phyloP scores from a whole-genome alignment of 495 filamentous ascomycete genomes.

The Copromyces sp. region DNA sequence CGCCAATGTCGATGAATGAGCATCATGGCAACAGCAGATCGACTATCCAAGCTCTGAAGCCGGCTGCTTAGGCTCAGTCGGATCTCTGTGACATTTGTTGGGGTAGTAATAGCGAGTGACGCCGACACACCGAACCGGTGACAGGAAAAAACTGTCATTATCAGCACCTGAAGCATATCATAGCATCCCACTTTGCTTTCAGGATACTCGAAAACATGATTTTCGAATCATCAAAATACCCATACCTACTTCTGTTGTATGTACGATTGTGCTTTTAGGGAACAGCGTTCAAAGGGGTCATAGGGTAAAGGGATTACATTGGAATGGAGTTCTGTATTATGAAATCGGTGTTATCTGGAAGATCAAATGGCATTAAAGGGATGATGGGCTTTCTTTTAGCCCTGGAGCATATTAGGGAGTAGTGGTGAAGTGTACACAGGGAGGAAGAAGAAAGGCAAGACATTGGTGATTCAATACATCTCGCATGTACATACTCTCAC shows the following conservation, averaged over 20 bases:
- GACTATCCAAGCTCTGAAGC: background rate
- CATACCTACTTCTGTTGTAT: slow-evolving; percentile 1
- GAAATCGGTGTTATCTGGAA: background rate
- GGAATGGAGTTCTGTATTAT: background rate
- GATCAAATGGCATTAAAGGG: background rate
- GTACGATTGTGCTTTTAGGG: background rate
- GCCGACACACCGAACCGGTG: background rate
- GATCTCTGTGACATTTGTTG: background rate
- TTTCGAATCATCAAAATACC: background rate
- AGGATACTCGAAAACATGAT: slow-evolving; percentile 14
- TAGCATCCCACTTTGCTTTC: slow-evolving; percentile 12
- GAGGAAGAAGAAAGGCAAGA: background rate
- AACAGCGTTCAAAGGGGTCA: background rate
- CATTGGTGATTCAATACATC: background rate
- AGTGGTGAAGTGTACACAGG: background rate
- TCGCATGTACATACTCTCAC: background rate
- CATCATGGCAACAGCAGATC: background rate
- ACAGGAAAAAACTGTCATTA: background rate
- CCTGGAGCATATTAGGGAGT: background rate
- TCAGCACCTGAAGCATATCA: slow-evolving; percentile 10
- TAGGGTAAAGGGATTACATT: background rate
- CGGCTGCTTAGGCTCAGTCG: slow-evolving; percentile 1
- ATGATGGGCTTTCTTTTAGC: background rate
- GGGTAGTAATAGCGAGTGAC: background rate
- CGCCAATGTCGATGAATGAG: background rate